Evolutionary conservation across 2,329 filamentous ascomycete genomes (phyloP).

Genomic region (Eurotiales sp.): DNA sequence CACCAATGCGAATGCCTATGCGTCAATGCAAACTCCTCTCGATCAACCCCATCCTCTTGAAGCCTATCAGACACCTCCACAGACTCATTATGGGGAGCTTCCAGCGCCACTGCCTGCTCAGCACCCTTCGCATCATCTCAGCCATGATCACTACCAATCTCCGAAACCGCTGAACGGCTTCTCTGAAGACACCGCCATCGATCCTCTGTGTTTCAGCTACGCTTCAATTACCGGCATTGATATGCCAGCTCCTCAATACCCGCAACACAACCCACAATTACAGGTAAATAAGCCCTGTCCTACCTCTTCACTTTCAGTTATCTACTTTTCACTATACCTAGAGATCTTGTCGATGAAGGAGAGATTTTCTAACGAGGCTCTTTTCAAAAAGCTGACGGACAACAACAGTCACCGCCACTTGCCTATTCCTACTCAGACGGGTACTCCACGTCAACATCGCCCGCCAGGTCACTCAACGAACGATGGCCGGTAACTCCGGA

Average conservation of each 20-base stretch:
- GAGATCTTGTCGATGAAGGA: neutral
- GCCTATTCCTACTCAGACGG: constrained; percentile 38
- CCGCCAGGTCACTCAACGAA: constrained; percentile 34
- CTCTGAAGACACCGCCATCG: constrained; percentile 54
- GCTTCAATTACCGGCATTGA: constrained; percentile 57
- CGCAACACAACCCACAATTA: constrained; percentile 25
- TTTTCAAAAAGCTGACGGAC: constrained; percentile 17
- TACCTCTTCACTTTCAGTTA: neutral
- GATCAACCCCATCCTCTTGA: constrained; percentile 33
- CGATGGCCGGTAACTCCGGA: constrained; percentile 40
- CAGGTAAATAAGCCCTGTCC: constrained; percentile 39
- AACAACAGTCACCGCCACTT: constrained; percentile 34
- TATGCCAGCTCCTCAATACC: constrained; percentile 31
- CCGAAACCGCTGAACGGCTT: constrained; percentile 52
- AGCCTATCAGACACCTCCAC: constrained; percentile 20
- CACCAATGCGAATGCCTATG: constrained; percentile 28
- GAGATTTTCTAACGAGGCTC: constrained; percentile 3
- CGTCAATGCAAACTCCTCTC: constrained; percentile 2
- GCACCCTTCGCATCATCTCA: constrained; percentile 40
- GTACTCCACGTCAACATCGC: constrained; percentile 40
- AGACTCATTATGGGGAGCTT: constrained; percentile 29
- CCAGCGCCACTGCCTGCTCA: constrained; percentile 30
- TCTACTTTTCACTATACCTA: neutral
- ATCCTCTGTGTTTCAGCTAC: constrained; percentile 59
- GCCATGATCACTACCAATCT: constrained; percentile 42